These are phyloP conservation scores for Acacia concinna DNA, from an alignment of 331 rosid genomes.

Conservation along the genomic window DNA sequence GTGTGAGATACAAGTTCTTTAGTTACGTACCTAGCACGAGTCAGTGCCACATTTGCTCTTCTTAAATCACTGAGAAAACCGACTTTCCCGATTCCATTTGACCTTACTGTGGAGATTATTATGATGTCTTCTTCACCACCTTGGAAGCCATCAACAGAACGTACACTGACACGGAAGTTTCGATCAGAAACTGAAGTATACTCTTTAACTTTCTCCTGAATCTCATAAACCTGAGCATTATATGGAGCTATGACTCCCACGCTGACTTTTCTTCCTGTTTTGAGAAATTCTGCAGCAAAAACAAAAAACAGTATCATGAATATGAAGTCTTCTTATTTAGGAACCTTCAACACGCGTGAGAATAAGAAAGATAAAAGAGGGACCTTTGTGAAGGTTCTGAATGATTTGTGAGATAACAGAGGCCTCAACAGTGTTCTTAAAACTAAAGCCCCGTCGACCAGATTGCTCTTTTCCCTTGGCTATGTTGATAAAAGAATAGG, in stretches of 20 bases:
- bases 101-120: constrained; percentile 31
- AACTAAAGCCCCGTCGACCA: constrained; percentile 25
- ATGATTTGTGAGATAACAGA: constrained; percentile 44
- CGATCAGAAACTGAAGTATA: neutral
- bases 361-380: neutral
- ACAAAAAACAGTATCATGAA: neutral
- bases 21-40: constrained; percentile 37
- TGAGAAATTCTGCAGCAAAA: constrained; percentile 24
- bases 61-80: constrained; percentile 22
- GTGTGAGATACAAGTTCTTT: neutral
- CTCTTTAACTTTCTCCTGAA: constrained; percentile 30
- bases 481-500: constrained; percentile 35
- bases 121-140: constrained; percentile 39
- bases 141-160: constrained; percentile 40
- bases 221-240: constrained; percentile 47
- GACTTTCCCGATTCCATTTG: constrained; percentile 3
- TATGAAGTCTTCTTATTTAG: neutral
- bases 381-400: constrained; percentile 42
- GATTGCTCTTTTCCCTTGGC: constrained; percentile 28
- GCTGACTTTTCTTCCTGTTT: constrained; percentile 38
- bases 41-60: constrained; percentile 36
- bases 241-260: constrained; percentile 60
- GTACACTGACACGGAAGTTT: constrained; percentile 28
- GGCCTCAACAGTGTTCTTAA: constrained; percentile 45
- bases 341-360: neutral